phyloP scores from a whole-genome alignment of 495 filamentous ascomycete genomes.

The Xylaria castorea region DNA sequence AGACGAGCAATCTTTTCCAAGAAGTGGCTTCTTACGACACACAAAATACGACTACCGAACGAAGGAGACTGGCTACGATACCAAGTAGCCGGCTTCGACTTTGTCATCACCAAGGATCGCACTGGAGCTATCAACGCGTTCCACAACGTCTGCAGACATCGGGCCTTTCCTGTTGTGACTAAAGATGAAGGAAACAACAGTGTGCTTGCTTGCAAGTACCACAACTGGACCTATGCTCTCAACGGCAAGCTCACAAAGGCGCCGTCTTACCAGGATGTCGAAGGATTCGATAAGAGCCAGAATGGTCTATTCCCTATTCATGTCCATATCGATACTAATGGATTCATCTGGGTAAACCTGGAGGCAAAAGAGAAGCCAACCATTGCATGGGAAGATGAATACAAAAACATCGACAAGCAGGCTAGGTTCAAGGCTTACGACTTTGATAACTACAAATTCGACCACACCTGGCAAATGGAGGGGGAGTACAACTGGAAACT shows the following conservation, averaged over 20 bases:
- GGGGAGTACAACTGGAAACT: conserved; percentile 61
- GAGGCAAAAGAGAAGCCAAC: conserved; percentile 51
- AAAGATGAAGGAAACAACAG: conserved; percentile 54
- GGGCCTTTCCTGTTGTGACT: conserved; percentile 62
- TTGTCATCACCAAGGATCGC: conserved; percentile 58
- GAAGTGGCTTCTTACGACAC: conserved; percentile 62
- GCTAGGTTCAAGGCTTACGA: conserved; percentile 46
- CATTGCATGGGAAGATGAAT: conserved; percentile 52
- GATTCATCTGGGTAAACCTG: conserved; percentile 61
- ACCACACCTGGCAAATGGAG: conserved; percentile 55
- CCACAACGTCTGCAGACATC: conserved; percentile 65
- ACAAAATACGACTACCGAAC: conserved; percentile 53
- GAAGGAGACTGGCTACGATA: conserved; percentile 58
- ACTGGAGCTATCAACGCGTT: conserved; percentile 61
- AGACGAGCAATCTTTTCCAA: conserved; percentile 60
- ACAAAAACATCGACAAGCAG: conserved; percentile 48
- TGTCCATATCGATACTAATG: conserved; percentile 53
- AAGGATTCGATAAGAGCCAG: conserved; percentile 61
- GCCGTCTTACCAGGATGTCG: conserved; percentile 59
- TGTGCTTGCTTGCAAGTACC: conserved; percentile 65
- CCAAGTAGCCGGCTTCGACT: conserved; percentile 55
- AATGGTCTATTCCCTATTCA: conserved; percentile 60
- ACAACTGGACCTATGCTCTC: conserved; percentile 68
- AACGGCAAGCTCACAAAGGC: conserved; percentile 64
- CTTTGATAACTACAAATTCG: conserved; percentile 55